phyloP scores from a whole-genome alignment of 768 basidiomycete species.

The Exidia glandulosa region DNA sequence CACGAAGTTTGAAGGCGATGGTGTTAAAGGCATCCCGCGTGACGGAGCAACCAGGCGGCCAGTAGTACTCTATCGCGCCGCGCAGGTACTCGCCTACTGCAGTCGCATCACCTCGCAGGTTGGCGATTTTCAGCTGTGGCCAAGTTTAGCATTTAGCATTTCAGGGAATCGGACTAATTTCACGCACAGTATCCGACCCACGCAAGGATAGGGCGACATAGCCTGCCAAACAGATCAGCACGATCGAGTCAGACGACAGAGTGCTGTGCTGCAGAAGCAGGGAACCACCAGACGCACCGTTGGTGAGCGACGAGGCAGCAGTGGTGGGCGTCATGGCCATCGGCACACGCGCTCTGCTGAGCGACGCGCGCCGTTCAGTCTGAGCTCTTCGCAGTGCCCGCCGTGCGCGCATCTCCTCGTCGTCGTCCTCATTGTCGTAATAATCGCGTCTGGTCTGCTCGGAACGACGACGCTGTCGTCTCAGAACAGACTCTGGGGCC shows the following conservation, averaged over 20 bases:
- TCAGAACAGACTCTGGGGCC: not conserved
- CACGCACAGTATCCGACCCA: not conserved
- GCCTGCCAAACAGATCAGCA: not conserved
- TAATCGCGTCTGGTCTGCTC: conserved; percentile 38
- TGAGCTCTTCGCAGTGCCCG: not conserved
- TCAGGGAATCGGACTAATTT: not conserved
- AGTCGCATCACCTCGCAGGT: not conserved
- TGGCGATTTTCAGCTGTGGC: not conserved
- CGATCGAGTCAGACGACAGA: not conserved
- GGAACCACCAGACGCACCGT: not conserved
- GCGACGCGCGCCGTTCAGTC: not conserved
- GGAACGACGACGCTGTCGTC: conserved; percentile 14
- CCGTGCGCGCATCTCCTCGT: not conserved
- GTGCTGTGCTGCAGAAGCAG: not conserved
- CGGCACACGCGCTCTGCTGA: not conserved
- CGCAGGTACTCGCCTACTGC: not conserved
- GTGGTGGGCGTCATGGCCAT: not conserved
- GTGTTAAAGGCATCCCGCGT: not conserved
- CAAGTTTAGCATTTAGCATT: not conserved
- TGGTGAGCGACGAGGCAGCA: not conserved
- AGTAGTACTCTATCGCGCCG: not conserved
- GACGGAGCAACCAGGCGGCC: not conserved
- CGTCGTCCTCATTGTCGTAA: conserved; percentile 44
- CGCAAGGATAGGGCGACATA: not conserved
- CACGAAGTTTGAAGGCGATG: not conserved